Conservation (phyloP, 2,329 filamentous ascomycete species). For the Cercospora brassicicola region DNA sequence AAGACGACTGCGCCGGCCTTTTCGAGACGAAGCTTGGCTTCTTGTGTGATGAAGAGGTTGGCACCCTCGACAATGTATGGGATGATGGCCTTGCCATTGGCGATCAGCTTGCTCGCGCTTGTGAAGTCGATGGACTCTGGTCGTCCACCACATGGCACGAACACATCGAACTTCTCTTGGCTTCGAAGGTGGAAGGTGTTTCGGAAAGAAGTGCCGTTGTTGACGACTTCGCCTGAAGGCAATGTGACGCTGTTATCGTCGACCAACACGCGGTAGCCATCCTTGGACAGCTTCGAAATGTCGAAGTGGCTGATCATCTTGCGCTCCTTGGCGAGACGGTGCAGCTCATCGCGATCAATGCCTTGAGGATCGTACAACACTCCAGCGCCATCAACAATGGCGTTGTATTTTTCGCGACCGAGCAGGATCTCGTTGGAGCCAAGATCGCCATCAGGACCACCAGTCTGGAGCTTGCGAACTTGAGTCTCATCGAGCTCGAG, state of each 20-base stretch:
- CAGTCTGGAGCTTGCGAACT: conserved; percentile 94
- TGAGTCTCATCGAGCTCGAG: conserved; percentile 80
- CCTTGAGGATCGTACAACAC: conserved; percentile 92
- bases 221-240: conserved; percentile 79
- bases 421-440: conserved; percentile 97
- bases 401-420: conserved; percentile 90
- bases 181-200: conserved; percentile 92
- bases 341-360: conserved; percentile 77
- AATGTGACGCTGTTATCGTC: conserved; percentile 89
- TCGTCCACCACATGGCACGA: conserved; percentile 93
- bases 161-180: conserved; percentile 70
- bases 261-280: conserved; percentile 88
- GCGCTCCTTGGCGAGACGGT: conserved; percentile 79
- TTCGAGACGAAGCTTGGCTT: conserved; percentile 92
- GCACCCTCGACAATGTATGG: conserved; percentile 97
- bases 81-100: conserved; percentile 80
- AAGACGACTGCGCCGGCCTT: conserved; percentile 91
- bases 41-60: conserved; percentile 98
- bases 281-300: conserved; percentile 74
- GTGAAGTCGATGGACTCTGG: conserved; percentile 95
- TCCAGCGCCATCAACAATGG: conserved; percentile 93
- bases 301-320: conserved; percentile 91
- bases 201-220: conserved; percentile 92
- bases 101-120: conserved; percentile 82
- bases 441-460: conserved; percentile 92